A percentile compares a stretch with the other conserved stretches of the same genome.
phyloP scores from a whole-genome alignment of 2,329 filamentous ascomycete genomes.

The Arthrobotrys megalospora region DNA sequence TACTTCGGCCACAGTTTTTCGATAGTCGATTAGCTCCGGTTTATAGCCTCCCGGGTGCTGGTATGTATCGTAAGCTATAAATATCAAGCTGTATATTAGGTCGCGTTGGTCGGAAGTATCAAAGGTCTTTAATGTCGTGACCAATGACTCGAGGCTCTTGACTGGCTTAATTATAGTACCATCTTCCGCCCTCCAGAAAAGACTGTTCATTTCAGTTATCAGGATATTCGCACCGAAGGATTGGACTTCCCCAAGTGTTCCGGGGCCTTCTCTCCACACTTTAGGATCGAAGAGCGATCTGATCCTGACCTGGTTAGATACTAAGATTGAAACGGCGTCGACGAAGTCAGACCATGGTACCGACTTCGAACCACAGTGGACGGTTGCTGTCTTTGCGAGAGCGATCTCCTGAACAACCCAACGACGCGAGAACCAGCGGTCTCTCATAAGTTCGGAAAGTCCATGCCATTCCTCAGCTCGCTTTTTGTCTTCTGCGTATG shows the following conservation, averaged over 20 bases:
- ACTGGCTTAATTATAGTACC: constrained; percentile 57
- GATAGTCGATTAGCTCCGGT: constrained; percentile 66
- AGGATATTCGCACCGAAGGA: constrained; percentile 67
- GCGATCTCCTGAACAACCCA: constrained; percentile 70
- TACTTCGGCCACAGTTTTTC: constrained; percentile 65
- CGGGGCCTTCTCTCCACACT: constrained; percentile 64
- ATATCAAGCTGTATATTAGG: constrained; percentile 66
- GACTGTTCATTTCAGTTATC: constrained; percentile 66
- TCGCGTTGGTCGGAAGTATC: constrained; percentile 65
- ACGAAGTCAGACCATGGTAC: constrained; percentile 68
- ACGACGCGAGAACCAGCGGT: constrained; percentile 68
- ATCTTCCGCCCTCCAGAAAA: constrained; percentile 65
- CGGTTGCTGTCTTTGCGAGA: constrained; percentile 65
- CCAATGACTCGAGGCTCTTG: constrained; percentile 66
- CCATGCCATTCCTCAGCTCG: constrained; percentile 65
- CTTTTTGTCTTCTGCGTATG: constrained; percentile 62
- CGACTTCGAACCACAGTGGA: constrained; percentile 67
- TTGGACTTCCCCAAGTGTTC: constrained; percentile 67
- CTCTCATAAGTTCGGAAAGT: constrained; percentile 67
- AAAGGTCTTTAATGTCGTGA: constrained; percentile 66
- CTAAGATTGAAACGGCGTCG: constrained; percentile 67
- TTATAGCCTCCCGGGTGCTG: constrained; percentile 63
- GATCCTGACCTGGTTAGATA: constrained; percentile 67
- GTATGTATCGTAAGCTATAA: constrained; percentile 66
- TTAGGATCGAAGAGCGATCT: constrained; percentile 67